Evolutionary conservation across 2,329 filamentous ascomycete genomes (phyloP).

Genomic region (Colletotrichum neosansevieriae): DNA sequence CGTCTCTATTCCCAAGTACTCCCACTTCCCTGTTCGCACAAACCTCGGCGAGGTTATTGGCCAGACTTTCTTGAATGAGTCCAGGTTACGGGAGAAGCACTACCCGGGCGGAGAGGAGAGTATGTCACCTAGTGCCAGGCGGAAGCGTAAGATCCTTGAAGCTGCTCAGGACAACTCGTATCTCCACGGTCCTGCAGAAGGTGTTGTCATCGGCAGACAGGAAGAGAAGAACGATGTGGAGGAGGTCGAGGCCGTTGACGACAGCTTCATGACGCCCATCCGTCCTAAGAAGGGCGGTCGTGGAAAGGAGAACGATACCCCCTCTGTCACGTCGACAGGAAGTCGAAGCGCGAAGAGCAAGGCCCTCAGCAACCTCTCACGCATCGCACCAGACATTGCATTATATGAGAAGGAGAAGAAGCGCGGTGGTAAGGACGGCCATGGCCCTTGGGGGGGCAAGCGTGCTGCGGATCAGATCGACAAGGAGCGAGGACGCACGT

Average conservation of each 20-base stretch:
- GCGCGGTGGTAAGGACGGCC: conserved; percentile 64
- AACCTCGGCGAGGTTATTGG: conserved; percentile 95
- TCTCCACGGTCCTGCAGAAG: conserved; percentile 59
- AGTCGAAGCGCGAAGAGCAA: conserved; percentile 90
- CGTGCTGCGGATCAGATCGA: conserved; percentile 71
- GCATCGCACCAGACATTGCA: conserved; percentile 84
- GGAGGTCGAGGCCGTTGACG: conserved; percentile 51
- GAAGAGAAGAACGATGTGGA: conserved; percentile 54
- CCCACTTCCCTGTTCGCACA: conserved; percentile 86
- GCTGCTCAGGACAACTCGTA: conserved; percentile 64
- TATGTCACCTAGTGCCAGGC: conserved; percentile 57
- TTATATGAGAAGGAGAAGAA: conserved; percentile 96
- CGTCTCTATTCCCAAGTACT: conserved; percentile 81
- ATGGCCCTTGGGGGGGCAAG: conserved; percentile 71
- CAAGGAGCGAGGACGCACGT: conserved; percentile 48
- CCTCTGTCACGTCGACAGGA: conserved; percentile 73
- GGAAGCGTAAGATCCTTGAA: conserved; percentile 64
- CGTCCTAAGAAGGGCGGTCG: conserved; percentile 62
- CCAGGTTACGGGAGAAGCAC: conserved; percentile 73
- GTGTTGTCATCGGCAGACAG: conserved; percentile 58
- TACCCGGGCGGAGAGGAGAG: conserved; percentile 70
- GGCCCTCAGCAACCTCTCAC: conserved; percentile 81
- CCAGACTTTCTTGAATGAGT: conserved; percentile 82
- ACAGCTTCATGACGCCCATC: conserved; percentile 63
- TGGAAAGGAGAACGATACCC: conserved; percentile 88